phyloP scores from a whole-genome alignment of 2,329 filamentous ascomycete species.

The Laburnicola sp. region DNA sequence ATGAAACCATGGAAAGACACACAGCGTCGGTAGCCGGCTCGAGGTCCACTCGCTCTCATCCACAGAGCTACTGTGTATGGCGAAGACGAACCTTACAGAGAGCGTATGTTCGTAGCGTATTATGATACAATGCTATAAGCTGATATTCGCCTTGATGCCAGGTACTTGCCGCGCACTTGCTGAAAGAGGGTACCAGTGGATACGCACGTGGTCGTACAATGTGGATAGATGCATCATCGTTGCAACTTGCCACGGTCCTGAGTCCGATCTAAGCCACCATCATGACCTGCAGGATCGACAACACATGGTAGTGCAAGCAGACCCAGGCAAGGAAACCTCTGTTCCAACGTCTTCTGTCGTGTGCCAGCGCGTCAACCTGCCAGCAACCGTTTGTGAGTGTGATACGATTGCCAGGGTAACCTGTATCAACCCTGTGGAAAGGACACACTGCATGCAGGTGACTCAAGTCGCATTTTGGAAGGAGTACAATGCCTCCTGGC shows the following conservation, averaged over 20 bases:
- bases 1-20: slow-evolving; percentile 24
- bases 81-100: slow-evolving; percentile 15
- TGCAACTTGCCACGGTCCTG: slow-evolving; percentile 2
- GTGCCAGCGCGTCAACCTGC: slow-evolving; percentile 29
- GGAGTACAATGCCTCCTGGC: not conserved
- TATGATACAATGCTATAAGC: not conserved
- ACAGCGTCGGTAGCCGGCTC: slow-evolving; percentile 25
- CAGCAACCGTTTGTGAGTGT: slow-evolving; percentile 14
- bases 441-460: slow-evolving; percentile 8
- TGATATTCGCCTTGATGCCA: too few species aligned
- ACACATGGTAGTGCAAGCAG: slow-evolving; percentile 17
- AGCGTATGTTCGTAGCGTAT: slow-evolving; percentile 1
- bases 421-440: not conserved
- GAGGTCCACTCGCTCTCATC: slow-evolving; percentile 11
- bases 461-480: not conserved
- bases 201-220: slow-evolving; percentile 5
- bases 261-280: slow-evolving; percentile 30
- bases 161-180: too few species aligned
- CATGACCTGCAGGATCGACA: slow-evolving; percentile 28
- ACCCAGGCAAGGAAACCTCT: slow-evolving; percentile 22
- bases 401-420: not conserved
- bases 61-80: slow-evolving; percentile 22
- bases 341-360: slow-evolving; percentile 24
- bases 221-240: not conserved
- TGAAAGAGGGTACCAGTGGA: too few species aligned